Percentiles rank a stretch among this genome's conserved stretches.
Conservation (phyloP, 805 yeast genomes). For the Schizosaccharomyces lindneri region DNA sequence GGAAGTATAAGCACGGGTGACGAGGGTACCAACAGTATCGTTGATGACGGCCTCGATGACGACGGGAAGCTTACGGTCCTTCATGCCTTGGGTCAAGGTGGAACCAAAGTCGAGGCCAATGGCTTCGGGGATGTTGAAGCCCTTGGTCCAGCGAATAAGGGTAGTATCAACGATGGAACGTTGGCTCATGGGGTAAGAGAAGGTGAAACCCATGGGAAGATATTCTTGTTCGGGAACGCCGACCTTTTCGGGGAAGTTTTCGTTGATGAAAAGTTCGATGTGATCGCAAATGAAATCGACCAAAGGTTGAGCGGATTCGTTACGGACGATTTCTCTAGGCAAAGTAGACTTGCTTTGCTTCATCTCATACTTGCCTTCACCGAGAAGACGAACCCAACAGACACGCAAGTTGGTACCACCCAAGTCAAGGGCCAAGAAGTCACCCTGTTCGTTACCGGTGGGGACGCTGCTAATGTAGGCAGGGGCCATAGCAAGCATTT, state of each 20-base stretch:
- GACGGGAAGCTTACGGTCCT: constrained; percentile 28
- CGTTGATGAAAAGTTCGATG: constrained; percentile 35
- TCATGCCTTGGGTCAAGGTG: constrained; percentile 44
- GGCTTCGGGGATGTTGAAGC: constrained; percentile 65
- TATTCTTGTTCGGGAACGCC: constrained; percentile 12
- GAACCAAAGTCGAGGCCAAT: constrained; percentile 65
- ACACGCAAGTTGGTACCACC: constrained; percentile 95
- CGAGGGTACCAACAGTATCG: constrained; percentile 84
- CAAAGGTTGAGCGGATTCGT: constrained; percentile 38
- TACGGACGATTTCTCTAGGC: constrained; percentile 44
- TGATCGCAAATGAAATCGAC: constrained; percentile 54
- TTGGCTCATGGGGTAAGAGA: constrained; percentile 80
- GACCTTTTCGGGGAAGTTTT: constrained; percentile 32
- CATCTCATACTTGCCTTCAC: constrained; percentile 44
- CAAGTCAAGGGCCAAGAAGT: constrained; percentile 69
- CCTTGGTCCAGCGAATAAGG: constrained; percentile 88
- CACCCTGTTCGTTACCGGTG: constrained; percentile 60
- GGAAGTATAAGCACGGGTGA: constrained; percentile 61
- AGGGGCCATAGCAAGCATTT: background rate
- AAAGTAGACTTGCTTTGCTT: constrained; percentile 57
- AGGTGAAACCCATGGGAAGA: constrained; percentile 74
- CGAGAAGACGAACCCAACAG: constrained; percentile 48
- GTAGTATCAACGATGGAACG: constrained; percentile 55
- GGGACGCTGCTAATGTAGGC: constrained; percentile 50
- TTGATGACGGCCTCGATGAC: constrained; percentile 70